These are phyloP conservation scores for Sistotremastrum suecicum DNA, from an alignment of 768 basidiomycete genomes.

Conservation along the genomic window DNA sequence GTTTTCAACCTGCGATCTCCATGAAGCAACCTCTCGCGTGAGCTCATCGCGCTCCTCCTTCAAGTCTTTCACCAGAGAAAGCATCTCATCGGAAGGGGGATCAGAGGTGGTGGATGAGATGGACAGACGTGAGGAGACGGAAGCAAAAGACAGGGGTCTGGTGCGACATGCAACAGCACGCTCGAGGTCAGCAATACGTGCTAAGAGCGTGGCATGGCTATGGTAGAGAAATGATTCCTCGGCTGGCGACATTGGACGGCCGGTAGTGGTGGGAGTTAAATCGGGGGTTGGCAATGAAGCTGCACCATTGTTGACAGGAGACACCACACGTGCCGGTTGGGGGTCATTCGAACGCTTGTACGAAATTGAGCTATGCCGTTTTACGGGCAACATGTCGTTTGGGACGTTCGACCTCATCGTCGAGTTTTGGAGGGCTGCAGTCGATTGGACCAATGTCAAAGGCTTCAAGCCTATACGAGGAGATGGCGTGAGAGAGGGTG, in stretches of 20 bases:
- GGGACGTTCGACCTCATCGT: too few species aligned
- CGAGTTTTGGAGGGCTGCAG: neutral
- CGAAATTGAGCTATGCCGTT: conserved; percentile 57
- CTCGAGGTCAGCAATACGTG: conserved; percentile 73
- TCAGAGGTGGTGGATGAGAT: conserved; percentile 15
- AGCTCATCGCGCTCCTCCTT: conserved; percentile 85
- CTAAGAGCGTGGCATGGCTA: conserved; percentile 69
- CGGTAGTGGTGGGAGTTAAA: conserved; percentile 45
- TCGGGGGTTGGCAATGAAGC: conserved; percentile 58
- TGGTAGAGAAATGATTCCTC: conserved; percentile 82
- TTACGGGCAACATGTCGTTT: conserved; percentile 2
- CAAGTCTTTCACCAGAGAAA: conserved; percentile 58
- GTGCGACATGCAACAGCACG: conserved; percentile 32
- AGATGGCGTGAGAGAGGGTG: conserved; percentile 17
- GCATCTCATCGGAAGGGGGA: conserved; percentile 66
- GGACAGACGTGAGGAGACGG: conserved; percentile 21
- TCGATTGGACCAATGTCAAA: conserved; percentile 15
- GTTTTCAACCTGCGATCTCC: conserved; percentile 64
- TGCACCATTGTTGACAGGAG: conserved; percentile 16
- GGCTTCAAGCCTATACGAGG: conserved; percentile 22
- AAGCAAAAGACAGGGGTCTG: conserved; percentile 36
- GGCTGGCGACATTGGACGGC: conserved; percentile 47
- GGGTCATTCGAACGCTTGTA: conserved; percentile 41
- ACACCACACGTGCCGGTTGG: neutral
- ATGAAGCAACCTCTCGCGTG: conserved; percentile 76